Evolutionary conservation across 2,329 filamentous ascomycete species (phyloP).

Genomic region (Diaporthe sp.): DNA sequence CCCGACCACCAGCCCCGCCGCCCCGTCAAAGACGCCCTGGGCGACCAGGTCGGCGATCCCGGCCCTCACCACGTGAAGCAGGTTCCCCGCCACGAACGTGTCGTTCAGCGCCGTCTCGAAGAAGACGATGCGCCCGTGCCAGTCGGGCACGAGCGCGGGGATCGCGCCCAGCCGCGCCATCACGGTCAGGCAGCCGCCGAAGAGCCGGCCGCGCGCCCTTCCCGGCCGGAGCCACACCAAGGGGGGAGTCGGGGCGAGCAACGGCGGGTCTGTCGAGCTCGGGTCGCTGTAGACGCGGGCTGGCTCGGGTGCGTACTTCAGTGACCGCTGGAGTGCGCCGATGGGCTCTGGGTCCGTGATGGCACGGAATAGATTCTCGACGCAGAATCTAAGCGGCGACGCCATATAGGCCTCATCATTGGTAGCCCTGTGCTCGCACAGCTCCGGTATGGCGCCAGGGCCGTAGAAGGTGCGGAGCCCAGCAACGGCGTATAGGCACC

Average conservation of each 20-base stretch:
- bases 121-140: conserved; percentile 55
- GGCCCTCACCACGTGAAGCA: conserved; percentile 47
- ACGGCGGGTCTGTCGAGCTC: rapidly evolving
- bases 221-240: conserved; percentile 56
- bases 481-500: conserved; percentile 53
- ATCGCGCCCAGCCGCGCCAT: conserved; percentile 54
- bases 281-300: no score
- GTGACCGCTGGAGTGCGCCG: conserved; percentile 43
- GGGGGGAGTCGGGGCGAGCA: conserved; percentile 42
- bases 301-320: no score
- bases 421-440: conserved; percentile 47
- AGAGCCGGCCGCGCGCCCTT: conserved; percentile 57
- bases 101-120: conserved; percentile 56
- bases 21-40: conserved; percentile 56
- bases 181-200: conserved; percentile 58
- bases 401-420: conserved; percentile 49
- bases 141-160: conserved; percentile 51
- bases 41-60: conserved; percentile 57
- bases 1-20: conserved; percentile 57
- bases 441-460: conserved; percentile 54
- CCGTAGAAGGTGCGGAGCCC: conserved; percentile 60
- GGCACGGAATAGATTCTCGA: conserved; percentile 48
- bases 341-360: conserved; percentile 45
- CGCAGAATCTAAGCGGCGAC: not conserved
- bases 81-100: conserved; percentile 40